Conservation (phyloP, 1,284 basidiomycete species). For the Ganoderma resinaceum region DNA sequence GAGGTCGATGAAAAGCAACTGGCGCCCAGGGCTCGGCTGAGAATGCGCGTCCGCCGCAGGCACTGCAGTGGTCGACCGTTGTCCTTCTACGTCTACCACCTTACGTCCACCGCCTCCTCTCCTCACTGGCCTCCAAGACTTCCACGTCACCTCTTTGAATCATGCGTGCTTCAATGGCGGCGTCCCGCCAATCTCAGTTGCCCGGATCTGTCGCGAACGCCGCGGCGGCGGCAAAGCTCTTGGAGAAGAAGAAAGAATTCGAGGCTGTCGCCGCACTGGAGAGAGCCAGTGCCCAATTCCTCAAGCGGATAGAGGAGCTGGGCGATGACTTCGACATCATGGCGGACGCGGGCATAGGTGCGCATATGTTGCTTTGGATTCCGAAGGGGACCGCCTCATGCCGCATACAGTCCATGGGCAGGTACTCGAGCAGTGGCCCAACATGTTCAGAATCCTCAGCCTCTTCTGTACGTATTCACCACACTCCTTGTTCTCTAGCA, state of each 20-base stretch:
- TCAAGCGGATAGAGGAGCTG: constrained; percentile 70
- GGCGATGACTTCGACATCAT: constrained; percentile 77
- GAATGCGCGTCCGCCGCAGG: too few species aligned
- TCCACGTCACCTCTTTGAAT: not conserved
- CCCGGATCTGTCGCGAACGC: constrained; percentile 52
- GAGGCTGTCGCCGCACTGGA: constrained; percentile 79
- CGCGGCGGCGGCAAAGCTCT: constrained; percentile 58
- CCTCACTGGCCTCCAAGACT: not conserved
- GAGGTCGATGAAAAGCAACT: too few species aligned
- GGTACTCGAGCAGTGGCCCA: constrained; percentile 81
- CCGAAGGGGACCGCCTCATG: constrained; percentile 5
- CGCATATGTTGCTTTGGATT: constrained; percentile 17
- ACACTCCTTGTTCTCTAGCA: not conserved
- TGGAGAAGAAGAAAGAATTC: constrained; percentile 82
- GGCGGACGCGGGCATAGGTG: constrained; percentile 77
- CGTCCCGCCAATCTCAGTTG: constrained; percentile 56
- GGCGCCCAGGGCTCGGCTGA: too few species aligned
- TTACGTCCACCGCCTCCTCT: not conserved
- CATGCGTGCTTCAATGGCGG: constrained; percentile 66
- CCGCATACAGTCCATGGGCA: constrained; percentile 66
- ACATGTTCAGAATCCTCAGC: constrained; percentile 78
- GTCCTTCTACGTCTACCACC: not conserved
- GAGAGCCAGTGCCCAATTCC: constrained; percentile 63
- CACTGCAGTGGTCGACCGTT: not conserved
- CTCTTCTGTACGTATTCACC: constrained; percentile 61